A percentile compares a stretch with the other conserved stretches of the same genome.
phyloP scores from a whole-genome alignment of 2,329 filamentous ascomycete species.

The Amesomyces nigricolor region DNA sequence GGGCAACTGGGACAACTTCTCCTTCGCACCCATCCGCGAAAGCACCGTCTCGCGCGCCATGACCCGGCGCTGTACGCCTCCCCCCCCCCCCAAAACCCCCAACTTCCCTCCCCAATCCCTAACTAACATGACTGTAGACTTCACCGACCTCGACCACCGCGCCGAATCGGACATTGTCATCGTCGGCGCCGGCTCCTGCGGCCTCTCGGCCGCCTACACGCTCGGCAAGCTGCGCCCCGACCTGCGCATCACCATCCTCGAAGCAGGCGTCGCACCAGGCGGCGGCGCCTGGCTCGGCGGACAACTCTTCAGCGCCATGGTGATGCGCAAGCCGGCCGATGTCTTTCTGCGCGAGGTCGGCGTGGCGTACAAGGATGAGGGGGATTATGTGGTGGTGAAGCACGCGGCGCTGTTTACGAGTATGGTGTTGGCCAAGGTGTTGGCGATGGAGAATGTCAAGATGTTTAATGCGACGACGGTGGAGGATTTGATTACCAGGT shows the following conservation, averaged over 20 bases:
- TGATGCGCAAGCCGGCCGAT: constrained; percentile 89
- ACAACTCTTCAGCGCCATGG: constrained; percentile 91
- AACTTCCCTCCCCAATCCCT: background rate
- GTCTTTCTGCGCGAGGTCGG: constrained; percentile 75
- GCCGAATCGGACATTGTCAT: constrained; percentile 94
- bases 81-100: background rate
- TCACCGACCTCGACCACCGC: constrained; percentile 79
- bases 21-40: constrained; percentile 83
- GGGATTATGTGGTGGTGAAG: constrained; percentile 86
- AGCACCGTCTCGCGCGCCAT: constrained; percentile 89
- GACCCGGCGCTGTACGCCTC: constrained; percentile 62
- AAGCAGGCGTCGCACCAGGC: constrained; percentile 80
- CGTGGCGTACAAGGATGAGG: constrained; percentile 82
- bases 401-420: constrained; percentile 90
- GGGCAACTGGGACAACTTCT: constrained; percentile 75
- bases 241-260: constrained; percentile 85
- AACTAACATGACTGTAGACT: too few relatives aligned
- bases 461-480: constrained; percentile 93
- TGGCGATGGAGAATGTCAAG: constrained; percentile 85
- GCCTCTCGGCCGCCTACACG: constrained; percentile 77
- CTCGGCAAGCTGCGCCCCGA: constrained; percentile 79
- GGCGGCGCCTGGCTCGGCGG: constrained; percentile 91
- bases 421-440: constrained; percentile 76
- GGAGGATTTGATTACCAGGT: constrained; percentile 85
- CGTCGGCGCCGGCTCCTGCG: constrained; percentile 83